Evolutionary conservation across 257 asterid species (phyloP), one percentile per base, ranked within the genome.

Genomic region (Primulina huaijiensis): DNA sequence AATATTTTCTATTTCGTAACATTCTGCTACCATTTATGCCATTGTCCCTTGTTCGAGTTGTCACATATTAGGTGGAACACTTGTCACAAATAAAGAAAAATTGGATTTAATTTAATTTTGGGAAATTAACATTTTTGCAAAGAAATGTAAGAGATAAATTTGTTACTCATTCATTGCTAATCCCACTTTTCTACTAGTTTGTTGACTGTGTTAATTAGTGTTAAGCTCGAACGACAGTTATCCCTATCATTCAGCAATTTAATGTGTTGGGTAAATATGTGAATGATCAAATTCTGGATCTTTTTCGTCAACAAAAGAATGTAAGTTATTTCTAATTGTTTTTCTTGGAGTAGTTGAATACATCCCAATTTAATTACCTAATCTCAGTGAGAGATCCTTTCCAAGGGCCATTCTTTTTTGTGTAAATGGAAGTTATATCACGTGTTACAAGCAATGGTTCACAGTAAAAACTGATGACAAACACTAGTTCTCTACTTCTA

Each of bases 401-500:
- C n/a, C 10, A 60, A 29, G 61, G 43, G 69, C 27, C 0, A 5
- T 35, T 35, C 8, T 25, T 3, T 25, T 59, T 8, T 46, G 31
- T 19, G 20, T 30, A 60, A 46, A 46, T 46, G 20, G 64, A 71
- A 34, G 38, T 72, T 62, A 17, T n/a, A n/a, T 37, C 55, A 11
- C 31, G 23, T 37, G 56, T 46, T 33, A 6, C 23, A 62, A 20
- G 56, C 69, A 62, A 72, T 37, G 50, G 29, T 62, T 72, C 62
- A 52, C 52, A 17, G 23, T 53, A 30, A 61, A 53, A 60, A 66
- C 60, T 30, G 31, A 65, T 19, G 2, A n/a, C 12, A n/a, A 46
- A 46, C n/a, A 43, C 46, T 38, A 8, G 14, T 38, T 9, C 53
- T 43, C 53, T 43, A 12, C 56, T 16, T 46, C 50, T 17, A 53